Evolutionary conservation across 768 basidiomycete species (phyloP), one percentile per base, ranked within the genome.

Genomic region (Russula virescens): DNA sequence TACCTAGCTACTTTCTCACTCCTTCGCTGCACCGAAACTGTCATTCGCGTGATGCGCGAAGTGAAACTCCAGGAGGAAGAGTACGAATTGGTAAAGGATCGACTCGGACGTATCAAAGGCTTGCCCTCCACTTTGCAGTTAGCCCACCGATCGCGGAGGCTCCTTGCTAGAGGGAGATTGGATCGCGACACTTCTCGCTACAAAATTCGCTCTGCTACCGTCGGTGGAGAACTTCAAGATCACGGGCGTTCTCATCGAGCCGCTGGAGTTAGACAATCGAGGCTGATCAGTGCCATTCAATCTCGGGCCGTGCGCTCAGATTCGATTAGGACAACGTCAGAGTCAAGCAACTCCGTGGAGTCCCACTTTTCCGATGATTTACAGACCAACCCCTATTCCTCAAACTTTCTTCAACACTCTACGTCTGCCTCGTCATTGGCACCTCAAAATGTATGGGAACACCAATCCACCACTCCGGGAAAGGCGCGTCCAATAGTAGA

Each of bases 41-140:
- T 87, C 47, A 85, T 95, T 62, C 82, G 84, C 28, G 86, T 88
- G 2, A 82, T 97, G 75, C 85, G 86, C 45, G 92, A 93, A 69
- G 91, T 95, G 65, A 94, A 94, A 70, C 74, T 81, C 13, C 82
- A 91, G 21, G 93, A 95, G 72, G 91, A 94, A 55, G 91, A 93
- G 64, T 91, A 94, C 70, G 84, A 86, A n/a, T 73, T 83, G 42
- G 77, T 91, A 38, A 89, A 88, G 71, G 73, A 78, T 21, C 78
- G 91, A 21, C 75, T 83, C 16, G 71, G 74, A 7, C 79, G 81
- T 0, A 82, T 95, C 63, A 76, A 80, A 25, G 88, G 88, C 1
- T 70, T 90, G 5, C 80, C 84, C 1, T 72, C 79, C 1, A 70
- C 77, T 1, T 74, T 77, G 1, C 80, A 77, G 25, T 78, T 96